Percentiles rank a stretch among this genome's conserved stretches.
Evolutionary conservation across 257 asterid species (phyloP).

Genomic region (Linderniella brevidens): DNA sequence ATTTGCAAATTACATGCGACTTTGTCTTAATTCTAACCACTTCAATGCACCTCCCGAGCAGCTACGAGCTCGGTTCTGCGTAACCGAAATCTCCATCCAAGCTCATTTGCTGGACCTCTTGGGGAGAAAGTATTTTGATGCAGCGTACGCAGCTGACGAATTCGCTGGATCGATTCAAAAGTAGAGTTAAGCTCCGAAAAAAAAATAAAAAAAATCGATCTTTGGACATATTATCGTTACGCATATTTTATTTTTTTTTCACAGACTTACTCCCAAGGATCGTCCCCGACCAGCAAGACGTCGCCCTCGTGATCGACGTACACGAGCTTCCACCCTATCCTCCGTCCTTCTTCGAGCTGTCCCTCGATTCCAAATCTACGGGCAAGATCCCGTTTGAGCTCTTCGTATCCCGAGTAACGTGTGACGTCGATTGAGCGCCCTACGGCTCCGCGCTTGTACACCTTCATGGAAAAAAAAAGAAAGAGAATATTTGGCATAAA

Average conservation of each 20-base stretch:
- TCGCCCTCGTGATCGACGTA: conserved; percentile 68
- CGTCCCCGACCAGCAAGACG: conserved; percentile 70
- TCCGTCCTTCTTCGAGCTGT: conserved; percentile 79
- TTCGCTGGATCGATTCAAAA: conserved; percentile 23
- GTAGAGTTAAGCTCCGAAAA: too few species aligned
- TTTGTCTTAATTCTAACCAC: conserved; percentile 11
- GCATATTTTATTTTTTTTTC: too few species aligned
- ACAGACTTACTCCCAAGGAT: conserved; percentile 89
- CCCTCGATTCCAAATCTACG: conserved; percentile 94
- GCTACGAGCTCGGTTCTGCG: conserved; percentile 46
- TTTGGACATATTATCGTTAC: not conserved
- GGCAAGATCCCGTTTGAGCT: conserved; percentile 79
- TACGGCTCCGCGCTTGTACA: conserved; percentile 94
- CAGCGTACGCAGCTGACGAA: conserved; percentile 58
- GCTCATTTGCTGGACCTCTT: conserved; percentile 69
- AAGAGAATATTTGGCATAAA: not conserved
- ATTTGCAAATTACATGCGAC: too few species aligned
- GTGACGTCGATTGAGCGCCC: conserved; percentile 87
- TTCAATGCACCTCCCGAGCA: conserved; percentile 49
- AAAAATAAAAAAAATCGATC: not conserved
- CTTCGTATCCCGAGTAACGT: conserved; percentile 78
- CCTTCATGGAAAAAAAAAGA: conserved; percentile 26
- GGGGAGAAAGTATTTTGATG: conserved; percentile 67
- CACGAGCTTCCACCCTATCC: conserved; percentile 91
- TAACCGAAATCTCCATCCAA: conserved; percentile 62